phyloP scores from a whole-genome alignment of 2,329 filamentous ascomycete species.

The Talaromyces sp. region DNA sequence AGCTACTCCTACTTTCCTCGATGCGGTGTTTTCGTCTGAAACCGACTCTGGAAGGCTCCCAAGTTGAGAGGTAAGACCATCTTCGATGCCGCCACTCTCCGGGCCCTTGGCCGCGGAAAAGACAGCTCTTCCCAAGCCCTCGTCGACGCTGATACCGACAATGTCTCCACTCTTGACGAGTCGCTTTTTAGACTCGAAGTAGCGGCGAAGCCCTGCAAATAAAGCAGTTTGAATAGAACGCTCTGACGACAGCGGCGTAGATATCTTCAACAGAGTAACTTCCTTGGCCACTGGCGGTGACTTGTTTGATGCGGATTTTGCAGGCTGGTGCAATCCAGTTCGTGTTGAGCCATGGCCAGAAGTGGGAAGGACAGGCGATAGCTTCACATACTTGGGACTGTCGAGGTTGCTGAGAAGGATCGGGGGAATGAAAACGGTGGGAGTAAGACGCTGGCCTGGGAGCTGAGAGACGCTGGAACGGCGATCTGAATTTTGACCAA shows the following conservation, averaged over 20 bases:
- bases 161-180: slow-evolving; percentile 83
- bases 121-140: slow-evolving; percentile 72
- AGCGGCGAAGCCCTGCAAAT: slow-evolving; percentile 76
- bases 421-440: slow-evolving; percentile 72
- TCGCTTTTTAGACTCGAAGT: slow-evolving; percentile 78
- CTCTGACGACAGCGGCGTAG: slow-evolving; percentile 83
- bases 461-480: slow-evolving; percentile 51
- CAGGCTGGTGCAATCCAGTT: slow-evolving; percentile 46
- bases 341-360: slow-evolving; percentile 50
- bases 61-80: slow-evolving; percentile 55
- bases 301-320: slow-evolving; percentile 39
- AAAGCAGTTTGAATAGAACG: slow-evolving; percentile 77
- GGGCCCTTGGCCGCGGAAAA: slow-evolving; percentile 59
- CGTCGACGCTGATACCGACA: slow-evolving; percentile 83
- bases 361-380: slow-evolving; percentile 54
- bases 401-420: slow-evolving; percentile 82
- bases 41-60: slow-evolving; percentile 22
- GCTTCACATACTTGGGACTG: slow-evolving; percentile 68
- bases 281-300: slow-evolving; percentile 62
- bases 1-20: slow-evolving; percentile 59
- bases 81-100: slow-evolving; percentile 59
- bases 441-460: slow-evolving; percentile 43
- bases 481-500: slow-evolving; percentile 44
- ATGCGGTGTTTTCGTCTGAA: slow-evolving; percentile 16
- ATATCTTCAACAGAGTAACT: slow-evolving; percentile 80